Conservation (phyloP, 78 protist species). For the Dictyostelium citrinum region DNA sequence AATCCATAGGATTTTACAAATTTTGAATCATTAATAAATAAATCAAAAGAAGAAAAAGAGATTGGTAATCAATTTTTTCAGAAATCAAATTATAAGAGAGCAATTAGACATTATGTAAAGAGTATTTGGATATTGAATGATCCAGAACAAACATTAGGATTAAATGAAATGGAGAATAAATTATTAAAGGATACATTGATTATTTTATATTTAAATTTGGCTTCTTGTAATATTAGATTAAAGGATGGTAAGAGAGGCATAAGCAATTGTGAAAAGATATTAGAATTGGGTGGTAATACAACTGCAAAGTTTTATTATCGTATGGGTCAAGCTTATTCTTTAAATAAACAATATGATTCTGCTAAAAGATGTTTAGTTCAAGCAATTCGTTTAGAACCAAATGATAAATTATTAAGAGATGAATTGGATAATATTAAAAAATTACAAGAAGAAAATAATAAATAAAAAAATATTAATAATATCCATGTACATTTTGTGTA, state of each 20-base stretch:
- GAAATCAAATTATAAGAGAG: neutral
- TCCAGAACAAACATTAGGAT: neutral
- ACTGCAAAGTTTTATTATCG: conserved; percentile 56
- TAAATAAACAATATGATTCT: conserved; percentile 57
- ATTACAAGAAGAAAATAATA: neutral
- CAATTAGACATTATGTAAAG: conserved; percentile 60
- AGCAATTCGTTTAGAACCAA: conserved; percentile 69
- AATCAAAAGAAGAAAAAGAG: conserved; percentile 42
- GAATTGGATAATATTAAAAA: conserved; percentile 44
- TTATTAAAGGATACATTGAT: conserved; percentile 11
- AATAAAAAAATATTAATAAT: neutral
- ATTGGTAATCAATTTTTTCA: conserved; percentile 33
- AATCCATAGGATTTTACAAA: neutral
- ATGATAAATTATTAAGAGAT: conserved; percentile 39
- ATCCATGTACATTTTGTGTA: no score
- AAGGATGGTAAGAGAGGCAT: conserved; percentile 55
- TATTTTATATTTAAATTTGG: conserved; percentile 56
- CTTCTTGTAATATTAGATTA: conserved; percentile 52
- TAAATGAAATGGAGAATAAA: conserved; percentile 2
- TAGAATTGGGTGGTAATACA: conserved; percentile 40
- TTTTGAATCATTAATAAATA: neutral
- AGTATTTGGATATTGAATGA: conserved; percentile 53
- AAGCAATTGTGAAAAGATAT: conserved; percentile 50
- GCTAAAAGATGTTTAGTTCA: conserved; percentile 61
- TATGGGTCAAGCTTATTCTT: conserved; percentile 73